phyloP scores from a whole-genome alignment of 2,329 filamentous ascomycete genomes.

The Leptographium wingfieldii region DNA sequence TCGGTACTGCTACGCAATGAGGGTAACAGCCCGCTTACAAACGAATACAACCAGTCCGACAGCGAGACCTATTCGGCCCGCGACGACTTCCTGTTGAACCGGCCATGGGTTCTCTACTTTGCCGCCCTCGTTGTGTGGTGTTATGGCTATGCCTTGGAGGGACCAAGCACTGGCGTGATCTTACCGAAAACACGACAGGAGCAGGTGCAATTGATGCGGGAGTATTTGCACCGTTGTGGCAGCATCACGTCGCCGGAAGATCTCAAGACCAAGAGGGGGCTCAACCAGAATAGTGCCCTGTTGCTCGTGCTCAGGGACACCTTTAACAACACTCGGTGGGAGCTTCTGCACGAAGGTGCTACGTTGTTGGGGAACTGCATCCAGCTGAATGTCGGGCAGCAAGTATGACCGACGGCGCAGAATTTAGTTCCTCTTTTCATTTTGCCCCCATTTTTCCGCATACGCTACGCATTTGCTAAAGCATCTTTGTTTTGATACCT shows the following conservation, averaged over 20 bases:
- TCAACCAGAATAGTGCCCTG: constrained; percentile 74
- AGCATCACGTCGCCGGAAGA: constrained; percentile 64
- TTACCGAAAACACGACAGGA: constrained; percentile 48
- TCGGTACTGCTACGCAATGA: constrained; percentile 63
- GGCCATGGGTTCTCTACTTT: constrained; percentile 93
- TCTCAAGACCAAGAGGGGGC: constrained; percentile 56
- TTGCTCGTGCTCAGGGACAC: constrained; percentile 70
- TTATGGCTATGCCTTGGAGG: constrained; percentile 85
- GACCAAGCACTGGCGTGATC: constrained; percentile 45
- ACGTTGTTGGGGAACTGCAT: constrained; percentile 73
- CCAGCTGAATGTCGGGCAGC: constrained; percentile 30
- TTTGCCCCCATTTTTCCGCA: background rate
- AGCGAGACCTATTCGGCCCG: constrained; percentile 56
- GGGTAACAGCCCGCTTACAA: constrained; percentile 24
- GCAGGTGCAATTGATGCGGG: constrained; percentile 64
- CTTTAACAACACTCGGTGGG: constrained; percentile 78
- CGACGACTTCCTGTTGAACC: constrained; percentile 79
- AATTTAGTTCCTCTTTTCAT: background rate
- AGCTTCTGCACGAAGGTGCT: constrained; percentile 78
- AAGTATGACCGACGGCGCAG: background rate
- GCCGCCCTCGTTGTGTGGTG: constrained; percentile 87
- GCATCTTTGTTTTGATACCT: background rate
- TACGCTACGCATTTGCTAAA: background rate
- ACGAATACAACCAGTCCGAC: constrained; percentile 13
- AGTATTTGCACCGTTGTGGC: constrained; percentile 62